Evolutionary conservation across 108 stramenopile species (phyloP).

Genomic region (Thalassiosira profunda): DNA sequence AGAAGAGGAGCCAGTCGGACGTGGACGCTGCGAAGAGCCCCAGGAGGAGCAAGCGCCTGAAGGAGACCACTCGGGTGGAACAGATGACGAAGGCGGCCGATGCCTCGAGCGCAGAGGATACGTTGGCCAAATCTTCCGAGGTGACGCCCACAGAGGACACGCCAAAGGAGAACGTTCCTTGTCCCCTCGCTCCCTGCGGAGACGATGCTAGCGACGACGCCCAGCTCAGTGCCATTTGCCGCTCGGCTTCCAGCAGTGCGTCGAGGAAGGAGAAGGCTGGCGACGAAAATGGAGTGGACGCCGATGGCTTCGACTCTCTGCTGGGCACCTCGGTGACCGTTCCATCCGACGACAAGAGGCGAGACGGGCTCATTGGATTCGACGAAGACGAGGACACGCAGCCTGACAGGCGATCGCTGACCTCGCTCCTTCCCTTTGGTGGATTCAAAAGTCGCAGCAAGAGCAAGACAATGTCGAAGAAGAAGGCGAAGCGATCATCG

Average conservation of each 20-base stretch:
- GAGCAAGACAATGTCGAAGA: constrained; percentile 15
- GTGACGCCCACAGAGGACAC: neutral
- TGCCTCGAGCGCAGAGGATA: too few relatives aligned
- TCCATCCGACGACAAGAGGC: neutral
- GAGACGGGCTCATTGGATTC: constrained; percentile 4
- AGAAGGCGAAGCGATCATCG: neutral
- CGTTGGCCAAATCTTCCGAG: too few relatives aligned
- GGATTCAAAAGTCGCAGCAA: constrained; percentile 1
- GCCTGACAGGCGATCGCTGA: constrained; percentile 8
- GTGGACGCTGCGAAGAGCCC: neutral
- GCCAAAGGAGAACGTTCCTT: constrained; percentile 2
- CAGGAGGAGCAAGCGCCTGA: constrained; percentile 4
- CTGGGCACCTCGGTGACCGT: constrained; percentile 17
- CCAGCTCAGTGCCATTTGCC: neutral
- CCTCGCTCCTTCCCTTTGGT: constrained; percentile 13
- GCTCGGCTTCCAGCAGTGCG: neutral
- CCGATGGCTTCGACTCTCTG: neutral
- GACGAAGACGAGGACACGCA: neutral
- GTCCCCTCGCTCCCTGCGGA: neutral
- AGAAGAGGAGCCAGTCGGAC: neutral
- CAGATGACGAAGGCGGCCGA: too few relatives aligned
- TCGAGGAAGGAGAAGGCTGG: neutral
- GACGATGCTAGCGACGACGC: constrained; percentile 1
- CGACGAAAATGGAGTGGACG: neutral
- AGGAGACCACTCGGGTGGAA: neutral